Percentiles rank a stretch among this genome's conserved stretches.
Evolutionary conservation across 1,139 yeast genomes (phyloP).

Genomic region (Ogataea hybrid): DNA sequence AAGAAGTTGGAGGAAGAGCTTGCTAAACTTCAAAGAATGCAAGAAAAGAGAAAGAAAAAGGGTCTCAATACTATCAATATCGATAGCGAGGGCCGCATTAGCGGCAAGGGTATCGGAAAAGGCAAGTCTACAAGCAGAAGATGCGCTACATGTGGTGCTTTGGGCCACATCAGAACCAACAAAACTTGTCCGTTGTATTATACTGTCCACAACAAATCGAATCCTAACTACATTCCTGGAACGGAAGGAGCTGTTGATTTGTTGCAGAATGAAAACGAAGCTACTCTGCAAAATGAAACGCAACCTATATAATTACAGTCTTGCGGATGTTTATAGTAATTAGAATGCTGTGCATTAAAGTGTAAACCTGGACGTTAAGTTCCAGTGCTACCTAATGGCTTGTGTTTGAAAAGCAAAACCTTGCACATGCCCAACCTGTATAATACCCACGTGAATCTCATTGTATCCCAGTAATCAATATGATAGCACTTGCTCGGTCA

Average conservation of each 20-base stretch:
- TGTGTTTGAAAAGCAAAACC: background rate
- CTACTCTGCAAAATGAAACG: background rate
- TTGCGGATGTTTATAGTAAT: background rate
- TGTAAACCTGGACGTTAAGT: background rate
- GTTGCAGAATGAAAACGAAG: constrained; percentile 10
- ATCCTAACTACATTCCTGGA: constrained; percentile 33
- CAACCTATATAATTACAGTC: background rate
- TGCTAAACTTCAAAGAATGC: constrained; percentile 78
- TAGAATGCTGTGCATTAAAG: too few species aligned
- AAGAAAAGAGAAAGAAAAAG: constrained; percentile 46
- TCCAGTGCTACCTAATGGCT: background rate
- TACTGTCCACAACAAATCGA: constrained; percentile 34
- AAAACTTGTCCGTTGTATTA: constrained; percentile 83
- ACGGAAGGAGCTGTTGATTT: constrained; percentile 26
- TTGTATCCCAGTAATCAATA: constrained; percentile 1
- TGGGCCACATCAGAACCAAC: constrained; percentile 88
- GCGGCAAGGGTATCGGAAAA: too few species aligned
- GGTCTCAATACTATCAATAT: constrained; percentile 53
- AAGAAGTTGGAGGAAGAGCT: constrained; percentile 80
- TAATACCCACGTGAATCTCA: constrained; percentile 4
- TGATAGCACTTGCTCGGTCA: constrained; percentile 11
- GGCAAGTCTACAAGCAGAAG: too few species aligned
- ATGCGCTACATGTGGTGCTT: too few species aligned
- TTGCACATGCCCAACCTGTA: constrained; percentile 4
- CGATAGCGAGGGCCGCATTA: too few species aligned